These are phyloP conservation scores for Rhodotorula sp. DNA, from an alignment of 1,284 basidiomycete genomes.

Conservation along the genomic window DNA sequence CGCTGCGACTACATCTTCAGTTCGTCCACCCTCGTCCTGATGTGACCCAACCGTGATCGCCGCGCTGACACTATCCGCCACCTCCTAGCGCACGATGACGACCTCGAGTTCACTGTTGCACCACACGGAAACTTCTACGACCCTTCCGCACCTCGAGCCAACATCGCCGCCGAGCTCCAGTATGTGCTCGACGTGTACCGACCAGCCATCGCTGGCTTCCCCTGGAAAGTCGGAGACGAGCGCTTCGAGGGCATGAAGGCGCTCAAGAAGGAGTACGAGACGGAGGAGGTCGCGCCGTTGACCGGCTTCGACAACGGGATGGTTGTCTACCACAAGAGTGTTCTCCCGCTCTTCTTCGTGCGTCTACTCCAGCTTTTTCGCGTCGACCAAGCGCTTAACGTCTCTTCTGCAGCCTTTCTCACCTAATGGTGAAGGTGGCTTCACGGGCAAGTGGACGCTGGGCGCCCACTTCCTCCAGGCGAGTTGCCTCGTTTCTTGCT, in stretches of 20 bases:
- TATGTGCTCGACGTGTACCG: background rate
- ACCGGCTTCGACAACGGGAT: slow-evolving; percentile 4
- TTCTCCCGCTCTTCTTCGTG: slow-evolving; percentile 3
- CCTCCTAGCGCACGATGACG: slow-evolving; percentile 1
- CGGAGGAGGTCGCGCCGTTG: background rate
- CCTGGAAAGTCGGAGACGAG: slow-evolving; percentile 18
- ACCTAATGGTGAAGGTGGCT: background rate
- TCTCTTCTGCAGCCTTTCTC: background rate
- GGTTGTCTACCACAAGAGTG: slow-evolving; percentile 1
- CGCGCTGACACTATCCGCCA: background rate
- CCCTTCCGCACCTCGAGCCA: background rate
- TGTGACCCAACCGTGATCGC: background rate
- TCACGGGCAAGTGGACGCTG: slow-evolving; percentile 7
- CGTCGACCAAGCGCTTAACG: background rate
- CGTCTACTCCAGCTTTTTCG: too few relatives aligned
- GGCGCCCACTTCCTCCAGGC: slow-evolving; percentile 2
- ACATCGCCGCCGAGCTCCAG: background rate
- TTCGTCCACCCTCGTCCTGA: background rate
- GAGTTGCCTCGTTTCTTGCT: background rate
- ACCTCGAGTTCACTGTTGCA: background rate
- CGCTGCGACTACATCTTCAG: slow-evolving; percentile 13
- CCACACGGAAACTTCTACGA: background rate
- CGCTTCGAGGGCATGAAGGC: slow-evolving; percentile 12
- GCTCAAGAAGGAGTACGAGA: background rate
- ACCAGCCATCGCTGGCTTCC: slow-evolving; percentile 13